phyloP scores from a whole-genome alignment of 768 basidiomycete genomes.

The Tylopilus cervinicoccineus region DNA sequence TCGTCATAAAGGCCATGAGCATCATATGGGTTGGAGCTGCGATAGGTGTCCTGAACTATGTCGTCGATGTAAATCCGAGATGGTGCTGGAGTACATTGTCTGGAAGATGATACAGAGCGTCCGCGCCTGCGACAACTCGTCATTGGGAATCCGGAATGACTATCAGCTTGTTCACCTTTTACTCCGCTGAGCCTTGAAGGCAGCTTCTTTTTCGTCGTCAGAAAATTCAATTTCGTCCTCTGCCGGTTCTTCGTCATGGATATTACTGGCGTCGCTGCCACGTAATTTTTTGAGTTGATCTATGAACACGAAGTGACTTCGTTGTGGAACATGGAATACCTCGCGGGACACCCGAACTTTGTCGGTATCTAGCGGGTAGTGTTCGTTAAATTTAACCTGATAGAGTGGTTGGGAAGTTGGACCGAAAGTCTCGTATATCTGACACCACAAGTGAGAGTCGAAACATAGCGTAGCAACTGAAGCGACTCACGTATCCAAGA shows the following conservation, averaged over 20 bases:
- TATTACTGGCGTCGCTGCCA: conserved; percentile 93
- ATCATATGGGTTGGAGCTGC: conserved; percentile 60
- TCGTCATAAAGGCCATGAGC: conserved; percentile 67
- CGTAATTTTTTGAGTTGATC: conserved; percentile 63
- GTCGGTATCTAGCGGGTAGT: conserved; percentile 56
- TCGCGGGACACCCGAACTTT: conserved; percentile 53
- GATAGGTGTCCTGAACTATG: conserved; percentile 40
- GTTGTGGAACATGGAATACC: conserved; percentile 79
- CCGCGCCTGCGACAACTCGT: conserved; percentile 41
- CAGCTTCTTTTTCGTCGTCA: conserved; percentile 89
- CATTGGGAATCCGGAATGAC: neutral
- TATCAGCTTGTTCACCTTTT: conserved; percentile 43
- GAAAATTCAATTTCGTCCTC: conserved; percentile 92
- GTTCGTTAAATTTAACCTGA: conserved; percentile 73
- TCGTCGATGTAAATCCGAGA: conserved; percentile 55
- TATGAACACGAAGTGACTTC: conserved; percentile 83
- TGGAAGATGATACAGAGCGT: conserved; percentile 50
- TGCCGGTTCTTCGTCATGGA: conserved; percentile 90
- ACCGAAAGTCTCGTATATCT: conserved; percentile 96
- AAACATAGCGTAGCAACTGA: conserved; percentile 8
- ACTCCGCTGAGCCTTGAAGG: conserved; percentile 58
- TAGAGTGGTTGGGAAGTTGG: conserved; percentile 89
- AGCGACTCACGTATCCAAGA: conserved; percentile 75
- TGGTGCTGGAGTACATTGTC: conserved; percentile 51
- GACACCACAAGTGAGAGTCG: conserved; percentile 9